Evolutionary conservation across 2,329 filamentous ascomycete species (phyloP).

Genomic region (Fusarium equiseti): DNA sequence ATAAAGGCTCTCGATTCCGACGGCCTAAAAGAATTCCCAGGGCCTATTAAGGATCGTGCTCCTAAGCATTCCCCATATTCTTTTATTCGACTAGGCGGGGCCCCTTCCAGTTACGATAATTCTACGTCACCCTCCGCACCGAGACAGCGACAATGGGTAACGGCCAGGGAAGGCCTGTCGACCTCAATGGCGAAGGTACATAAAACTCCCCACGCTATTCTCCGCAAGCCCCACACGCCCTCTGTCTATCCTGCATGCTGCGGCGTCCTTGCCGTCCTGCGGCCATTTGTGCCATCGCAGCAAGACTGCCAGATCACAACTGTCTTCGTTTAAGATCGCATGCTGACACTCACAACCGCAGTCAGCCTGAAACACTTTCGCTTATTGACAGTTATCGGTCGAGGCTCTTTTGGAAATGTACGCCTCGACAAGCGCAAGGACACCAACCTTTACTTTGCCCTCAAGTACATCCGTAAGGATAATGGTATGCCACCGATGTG

Average conservation of each 20-base stretch:
- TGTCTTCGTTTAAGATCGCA: too few relatives aligned
- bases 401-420: conserved; percentile 98
- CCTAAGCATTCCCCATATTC: too few relatives aligned
- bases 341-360: too few relatives aligned
- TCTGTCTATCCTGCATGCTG: too few relatives aligned
- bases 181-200: conserved; percentile 91
- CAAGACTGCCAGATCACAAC: too few relatives aligned
- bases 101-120: conserved; percentile 49
- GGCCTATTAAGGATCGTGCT: too few relatives aligned
- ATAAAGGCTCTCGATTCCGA: too few relatives aligned
- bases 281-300: too few relatives aligned
- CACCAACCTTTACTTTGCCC: conserved; percentile 89
- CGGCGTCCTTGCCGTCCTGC: too few relatives aligned
- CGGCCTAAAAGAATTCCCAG: too few relatives aligned
- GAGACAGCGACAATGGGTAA: conserved; percentile 79
- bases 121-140: conserved; percentile 47
- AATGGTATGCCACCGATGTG: conserved; percentile 76
- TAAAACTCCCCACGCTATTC: conserved; percentile 22
- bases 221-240: too few relatives aligned
- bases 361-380: conserved; percentile 98
- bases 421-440: conserved; percentile 98
- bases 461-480: conserved; percentile 99
- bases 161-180: conserved; percentile 91
- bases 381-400: conserved; percentile 92
- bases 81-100: too few relatives aligned